Base-by-base conservation (phyloP, 139 green algal genomes). In the Trebouxia sp. region DNA sequence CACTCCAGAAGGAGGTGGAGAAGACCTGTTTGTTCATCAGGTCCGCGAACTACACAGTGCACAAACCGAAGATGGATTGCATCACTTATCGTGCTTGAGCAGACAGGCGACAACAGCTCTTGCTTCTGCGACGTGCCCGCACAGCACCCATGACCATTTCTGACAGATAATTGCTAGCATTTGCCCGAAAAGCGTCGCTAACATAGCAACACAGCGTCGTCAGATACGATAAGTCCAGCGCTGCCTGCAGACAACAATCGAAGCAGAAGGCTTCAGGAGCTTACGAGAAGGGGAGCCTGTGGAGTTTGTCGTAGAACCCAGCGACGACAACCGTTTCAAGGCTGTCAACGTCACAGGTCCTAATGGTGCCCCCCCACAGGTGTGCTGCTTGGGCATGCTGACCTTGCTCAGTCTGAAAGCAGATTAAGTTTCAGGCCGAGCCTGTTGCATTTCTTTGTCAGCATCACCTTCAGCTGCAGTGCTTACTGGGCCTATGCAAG, bases 11-110 rank as follows among this genome's bases (percentile, higher is more conserved):
- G 93, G 90, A 12, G 92, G 86, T 0, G 89, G 90, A 3, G 92
- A 97, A 66, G 95, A 98, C 67, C 87, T 98, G 32, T 98, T 98
- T 56, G 95, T 98, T 12, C 95, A 98, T 81, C 95, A 98, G 91
- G 93, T 96, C 65, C 26, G 80, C 51, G 10, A 1, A 22, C 28
- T 51, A 37, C 30, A 50, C 30, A 83, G 39, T 65, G n/a, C n/a
- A n/a, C n/a, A n/a, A n/a, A n/a, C n/a, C n/a, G n/a, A n/a, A n/a
- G n/a, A n/a, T n/a, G n/a, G n/a, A n/a, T n/a, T n/a, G n/a, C n/a
- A n/a, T n/a, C n/a, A n/a, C n/a, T n/a, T n/a, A n/a, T n/a, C n/a
- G n/a, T n/a, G n/a, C n/a, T n/a, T n/a, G n/a, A n/a, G n/a, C n/a
- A n/a, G n/a, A n/a, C n/a, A n/a, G n/a, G n/a, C n/a, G n/a, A n/a